phyloP scores from a whole-genome alignment of 768 basidiomycete species.

The Vishniacozyma victoriae region DNA sequence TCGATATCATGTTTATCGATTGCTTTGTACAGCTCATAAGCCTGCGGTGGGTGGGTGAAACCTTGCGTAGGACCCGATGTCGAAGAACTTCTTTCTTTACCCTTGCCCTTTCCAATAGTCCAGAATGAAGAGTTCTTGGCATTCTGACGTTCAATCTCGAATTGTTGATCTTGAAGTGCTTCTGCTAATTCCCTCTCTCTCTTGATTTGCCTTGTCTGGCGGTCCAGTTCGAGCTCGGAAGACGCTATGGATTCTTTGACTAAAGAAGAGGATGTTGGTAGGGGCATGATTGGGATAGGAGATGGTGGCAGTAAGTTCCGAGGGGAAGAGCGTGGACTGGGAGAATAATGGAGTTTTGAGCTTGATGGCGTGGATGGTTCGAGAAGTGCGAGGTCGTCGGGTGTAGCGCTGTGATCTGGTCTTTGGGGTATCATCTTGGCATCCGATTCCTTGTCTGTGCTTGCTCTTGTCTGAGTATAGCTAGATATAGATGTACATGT shows the following conservation, averaged over 20 bases:
- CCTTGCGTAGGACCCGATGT: constrained; percentile 9
- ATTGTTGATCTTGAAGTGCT: constrained; percentile 39
- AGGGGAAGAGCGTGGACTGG: background rate
- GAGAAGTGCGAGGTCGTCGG: too few species aligned
- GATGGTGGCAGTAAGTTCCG: constrained; percentile 16
- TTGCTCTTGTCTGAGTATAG: too few species aligned
- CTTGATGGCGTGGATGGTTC: background rate
- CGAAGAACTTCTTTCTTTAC: background rate
- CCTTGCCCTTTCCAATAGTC: background rate
- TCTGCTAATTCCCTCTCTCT: constrained; percentile 36
- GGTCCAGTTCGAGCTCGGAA: constrained; percentile 36
- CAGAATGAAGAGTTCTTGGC: constrained; percentile 13
- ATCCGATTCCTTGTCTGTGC: background rate
- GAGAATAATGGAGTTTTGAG: too few species aligned
- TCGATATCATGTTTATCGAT: constrained; percentile 79
- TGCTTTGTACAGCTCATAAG: constrained; percentile 70
- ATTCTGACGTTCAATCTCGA: constrained; percentile 18
- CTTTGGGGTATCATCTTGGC: too few species aligned
- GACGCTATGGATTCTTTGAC: constrained; percentile 21
- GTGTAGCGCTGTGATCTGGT: too few species aligned
- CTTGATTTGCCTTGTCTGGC: constrained; percentile 25
- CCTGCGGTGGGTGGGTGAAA: constrained; percentile 49
- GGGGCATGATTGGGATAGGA: constrained; percentile 32
- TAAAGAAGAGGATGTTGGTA: constrained; percentile 24
- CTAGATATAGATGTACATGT: too few species aligned